A percentile compares a stretch with the other conserved stretches of the same genome.
phyloP scores from a whole-genome alignment of 1,139 yeast genomes.

The Pichia sp. region DNA sequence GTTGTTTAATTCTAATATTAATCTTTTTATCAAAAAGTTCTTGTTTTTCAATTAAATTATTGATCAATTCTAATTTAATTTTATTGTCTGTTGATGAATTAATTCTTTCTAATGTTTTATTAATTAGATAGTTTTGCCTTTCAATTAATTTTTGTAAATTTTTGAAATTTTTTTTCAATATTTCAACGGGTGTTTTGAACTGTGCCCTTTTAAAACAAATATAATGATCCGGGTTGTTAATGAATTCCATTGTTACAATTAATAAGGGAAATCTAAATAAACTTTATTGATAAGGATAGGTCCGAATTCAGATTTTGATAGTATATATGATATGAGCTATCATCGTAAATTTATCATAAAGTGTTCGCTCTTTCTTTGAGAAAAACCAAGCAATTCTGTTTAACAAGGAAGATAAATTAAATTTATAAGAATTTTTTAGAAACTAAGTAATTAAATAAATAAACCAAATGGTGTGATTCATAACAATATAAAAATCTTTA shows the following conservation, averaged over 20 bases:
- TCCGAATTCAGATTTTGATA: too few relatives aligned
- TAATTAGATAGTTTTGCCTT: constrained; percentile 40
- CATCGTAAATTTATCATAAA: too few relatives aligned
- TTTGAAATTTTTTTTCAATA: constrained; percentile 54
- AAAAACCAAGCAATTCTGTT: too few relatives aligned
- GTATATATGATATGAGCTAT: too few relatives aligned
- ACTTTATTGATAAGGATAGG: too few relatives aligned
- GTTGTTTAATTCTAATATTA: constrained; percentile 36
- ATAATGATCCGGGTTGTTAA: constrained; percentile 20
- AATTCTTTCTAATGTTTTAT: constrained; percentile 34
- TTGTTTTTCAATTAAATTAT: constrained; percentile 40
- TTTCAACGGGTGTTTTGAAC: constrained; percentile 57
- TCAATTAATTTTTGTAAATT: constrained; percentile 51
- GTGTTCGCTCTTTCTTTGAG: too few relatives aligned
- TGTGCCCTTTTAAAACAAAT: constrained; percentile 28
- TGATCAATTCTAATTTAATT: constrained; percentile 19
- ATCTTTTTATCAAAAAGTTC: constrained; percentile 45
- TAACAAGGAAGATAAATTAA: too few relatives aligned
- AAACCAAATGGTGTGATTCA: too few relatives aligned
- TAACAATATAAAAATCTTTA: not conserved
- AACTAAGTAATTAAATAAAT: too few relatives aligned
- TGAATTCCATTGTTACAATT: constrained; percentile 11
- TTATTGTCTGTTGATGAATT: too few relatives aligned
- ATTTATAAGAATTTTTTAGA: too few relatives aligned
- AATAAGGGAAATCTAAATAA: constrained; percentile 21